phyloP scores from a whole-genome alignment of 2,329 filamentous ascomycete genomes.

The Penicillium polonicum region DNA sequence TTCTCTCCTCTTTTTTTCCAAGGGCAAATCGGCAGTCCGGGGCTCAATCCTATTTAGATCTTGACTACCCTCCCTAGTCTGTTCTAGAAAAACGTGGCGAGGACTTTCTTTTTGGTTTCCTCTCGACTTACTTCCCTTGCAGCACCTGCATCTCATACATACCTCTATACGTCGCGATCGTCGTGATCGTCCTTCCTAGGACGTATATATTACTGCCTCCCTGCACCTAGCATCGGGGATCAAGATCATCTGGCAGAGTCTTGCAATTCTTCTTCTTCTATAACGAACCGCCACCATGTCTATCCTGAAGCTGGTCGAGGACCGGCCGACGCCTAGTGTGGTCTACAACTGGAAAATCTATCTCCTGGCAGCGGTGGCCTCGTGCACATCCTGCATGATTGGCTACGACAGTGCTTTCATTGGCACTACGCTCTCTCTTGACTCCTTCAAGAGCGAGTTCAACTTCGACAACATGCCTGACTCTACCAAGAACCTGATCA shows the following conservation, averaged over 20 bases:
- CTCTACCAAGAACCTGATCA: conserved; percentile 52
- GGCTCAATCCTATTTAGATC: conserved; percentile 23
- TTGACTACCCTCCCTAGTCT: conserved; percentile 8
- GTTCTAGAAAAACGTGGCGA: not conserved
- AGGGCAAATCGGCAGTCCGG: conserved; percentile 10
- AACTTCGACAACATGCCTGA: conserved; percentile 52
- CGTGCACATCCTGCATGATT: conserved; percentile 59
- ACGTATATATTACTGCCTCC: conserved; percentile 11
- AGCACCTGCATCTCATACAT: not conserved
- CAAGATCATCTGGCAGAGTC: not conserved
- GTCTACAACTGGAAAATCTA: conserved; percentile 63
- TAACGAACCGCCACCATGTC: conserved; percentile 32
- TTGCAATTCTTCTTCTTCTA: not conserved
- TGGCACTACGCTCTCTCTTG: conserved; percentile 69
- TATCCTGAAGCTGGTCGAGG: conserved; percentile 43
- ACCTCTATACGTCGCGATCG: conserved; percentile 1
- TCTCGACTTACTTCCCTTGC: not conserved
- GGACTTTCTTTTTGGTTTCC: conserved; percentile 6
- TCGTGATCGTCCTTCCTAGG: conserved; percentile 8
- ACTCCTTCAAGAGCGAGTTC: conserved; percentile 70
- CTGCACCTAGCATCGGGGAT: conserved; percentile 10
- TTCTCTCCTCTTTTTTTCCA: conserved; percentile 12
- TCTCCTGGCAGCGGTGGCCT: conserved; percentile 54
- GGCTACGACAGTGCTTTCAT: conserved; percentile 74
- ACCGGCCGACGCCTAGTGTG: conserved; percentile 54